Evolutionary conservation across 2,329 filamentous ascomycete species (phyloP).

Genomic region (Scytalidium sp.): DNA sequence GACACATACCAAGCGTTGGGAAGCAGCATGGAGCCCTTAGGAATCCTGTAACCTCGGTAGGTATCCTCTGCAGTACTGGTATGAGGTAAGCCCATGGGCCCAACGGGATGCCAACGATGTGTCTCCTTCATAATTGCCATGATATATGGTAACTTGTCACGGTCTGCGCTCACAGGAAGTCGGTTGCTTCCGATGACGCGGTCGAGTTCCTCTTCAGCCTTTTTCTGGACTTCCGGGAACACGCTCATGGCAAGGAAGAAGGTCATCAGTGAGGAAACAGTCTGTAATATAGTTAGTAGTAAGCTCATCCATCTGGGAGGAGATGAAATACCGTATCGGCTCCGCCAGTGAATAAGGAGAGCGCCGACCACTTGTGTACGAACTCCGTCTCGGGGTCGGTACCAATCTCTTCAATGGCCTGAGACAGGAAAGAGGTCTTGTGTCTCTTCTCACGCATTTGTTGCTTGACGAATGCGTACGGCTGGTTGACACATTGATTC

Average conservation of each 20-base stretch:
- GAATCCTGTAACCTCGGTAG: constrained; percentile 52
- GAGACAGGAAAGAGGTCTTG: constrained; percentile 37
- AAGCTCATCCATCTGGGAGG: constrained; percentile 31
- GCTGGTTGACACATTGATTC: constrained; percentile 30
- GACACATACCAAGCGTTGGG: constrained; percentile 11
- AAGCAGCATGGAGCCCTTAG: constrained; percentile 42
- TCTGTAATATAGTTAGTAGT: constrained; percentile 34
- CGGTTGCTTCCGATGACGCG: constrained; percentile 39
- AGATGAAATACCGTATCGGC: constrained; percentile 33
- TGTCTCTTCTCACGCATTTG: constrained; percentile 31
- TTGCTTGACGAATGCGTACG: constrained; percentile 40
- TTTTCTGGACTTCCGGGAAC: constrained; percentile 41
- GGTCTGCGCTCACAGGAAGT: constrained; percentile 42
- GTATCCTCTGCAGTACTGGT: constrained; percentile 48
- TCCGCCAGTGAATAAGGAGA: constrained; percentile 38
- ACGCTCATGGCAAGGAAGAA: constrained; percentile 39
- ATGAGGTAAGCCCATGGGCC: constrained; percentile 50
- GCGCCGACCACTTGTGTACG: constrained; percentile 38
- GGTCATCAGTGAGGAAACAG: constrained; percentile 29
- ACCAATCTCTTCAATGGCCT: constrained; percentile 31
- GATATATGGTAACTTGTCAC: constrained; percentile 37
- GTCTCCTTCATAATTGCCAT: constrained; percentile 43
- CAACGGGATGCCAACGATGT: constrained; percentile 40
- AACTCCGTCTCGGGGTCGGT: constrained; percentile 28
- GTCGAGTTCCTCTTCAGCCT: constrained; percentile 44